Percentiles rank a stretch among this genome's conserved stretches.
Conservation (phyloP, 2,329 filamentous ascomycete genomes). For the Calonectria leucothoes region DNA sequence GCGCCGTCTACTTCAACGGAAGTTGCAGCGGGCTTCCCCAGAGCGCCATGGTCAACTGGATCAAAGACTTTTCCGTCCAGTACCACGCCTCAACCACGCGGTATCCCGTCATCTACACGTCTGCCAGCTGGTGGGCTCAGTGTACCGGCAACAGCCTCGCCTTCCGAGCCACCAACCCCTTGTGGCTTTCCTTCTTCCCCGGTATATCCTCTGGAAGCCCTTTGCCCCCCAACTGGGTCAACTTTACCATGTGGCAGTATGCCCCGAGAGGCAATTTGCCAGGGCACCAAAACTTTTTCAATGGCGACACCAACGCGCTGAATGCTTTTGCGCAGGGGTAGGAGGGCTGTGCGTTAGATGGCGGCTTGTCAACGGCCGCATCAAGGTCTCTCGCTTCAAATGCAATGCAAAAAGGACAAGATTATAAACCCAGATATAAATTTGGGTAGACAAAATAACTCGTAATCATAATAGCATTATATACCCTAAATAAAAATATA, state of each 20-base stretch:
- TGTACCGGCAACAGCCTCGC: background rate
- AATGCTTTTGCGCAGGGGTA: background rate
- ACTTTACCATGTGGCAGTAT: background rate
- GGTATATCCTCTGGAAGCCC: background rate
- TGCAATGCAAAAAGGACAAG: too few species aligned
- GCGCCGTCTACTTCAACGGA: background rate
- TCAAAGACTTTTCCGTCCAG: background rate
- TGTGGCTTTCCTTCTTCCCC: background rate
- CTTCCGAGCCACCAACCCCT: background rate
- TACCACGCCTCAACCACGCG: background rate
- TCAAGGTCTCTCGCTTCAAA: too few species aligned
- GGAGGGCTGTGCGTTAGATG: too few species aligned
- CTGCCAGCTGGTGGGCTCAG: background rate
- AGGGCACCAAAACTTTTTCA: background rate
- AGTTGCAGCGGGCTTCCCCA: background rate
- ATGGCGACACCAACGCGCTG: background rate
- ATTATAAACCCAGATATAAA: too few species aligned
- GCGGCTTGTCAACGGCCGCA: too few species aligned
- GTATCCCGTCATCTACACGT: background rate
- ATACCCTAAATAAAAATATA: too few species aligned
- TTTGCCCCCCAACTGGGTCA: background rate
- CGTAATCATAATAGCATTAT: too few species aligned
- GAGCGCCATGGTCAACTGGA: background rate
- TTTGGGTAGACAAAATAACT: too few species aligned
- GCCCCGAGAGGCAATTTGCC: background rate